A percentile compares a stretch with the other conserved stretches of the same genome.
phyloP scores from a whole-genome alignment of 768 basidiomycete genomes.

The Tulasnella sp. region DNA sequence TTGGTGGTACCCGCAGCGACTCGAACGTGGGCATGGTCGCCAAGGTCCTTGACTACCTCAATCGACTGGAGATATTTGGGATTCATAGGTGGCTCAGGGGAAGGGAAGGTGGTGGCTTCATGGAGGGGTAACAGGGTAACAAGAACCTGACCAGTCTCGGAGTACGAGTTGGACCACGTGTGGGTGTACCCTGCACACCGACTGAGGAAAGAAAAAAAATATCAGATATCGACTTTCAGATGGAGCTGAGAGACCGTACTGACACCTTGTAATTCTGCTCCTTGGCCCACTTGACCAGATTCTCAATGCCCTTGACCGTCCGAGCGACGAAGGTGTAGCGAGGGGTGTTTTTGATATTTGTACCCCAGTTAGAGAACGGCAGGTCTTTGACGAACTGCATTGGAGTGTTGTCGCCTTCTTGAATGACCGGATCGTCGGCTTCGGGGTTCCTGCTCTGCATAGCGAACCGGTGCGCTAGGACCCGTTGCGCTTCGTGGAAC shows the following conservation, averaged over 20 bases:
- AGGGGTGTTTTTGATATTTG: constrained; percentile 14
- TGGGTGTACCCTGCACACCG: not conserved
- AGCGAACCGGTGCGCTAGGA: not conserved
- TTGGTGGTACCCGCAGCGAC: constrained; percentile 41
- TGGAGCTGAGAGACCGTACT: not conserved
- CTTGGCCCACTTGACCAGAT: not conserved
- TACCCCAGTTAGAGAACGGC: constrained; percentile 9
- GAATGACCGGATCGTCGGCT: not conserved
- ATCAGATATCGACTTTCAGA: not conserved
- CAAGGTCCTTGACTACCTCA: not conserved
- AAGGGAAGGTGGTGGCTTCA: not conserved
- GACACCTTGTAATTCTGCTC: not conserved
- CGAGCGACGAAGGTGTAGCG: not conserved
- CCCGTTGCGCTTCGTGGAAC: not conserved
- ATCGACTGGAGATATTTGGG: not conserved
- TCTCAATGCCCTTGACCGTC: not conserved
- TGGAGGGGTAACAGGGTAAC: not conserved
- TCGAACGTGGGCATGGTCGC: not conserved
- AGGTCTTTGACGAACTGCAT: not conserved
- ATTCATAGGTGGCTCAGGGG: not conserved
- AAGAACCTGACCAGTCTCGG: not conserved
- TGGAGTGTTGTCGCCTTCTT: not conserved
- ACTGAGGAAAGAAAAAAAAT: not conserved
- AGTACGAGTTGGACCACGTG: not conserved
- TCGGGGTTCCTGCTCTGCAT: not conserved